Evolutionary conservation across 1,139 yeast genomes (phyloP).

Genomic region (Yamadazyma diospyri): DNA sequence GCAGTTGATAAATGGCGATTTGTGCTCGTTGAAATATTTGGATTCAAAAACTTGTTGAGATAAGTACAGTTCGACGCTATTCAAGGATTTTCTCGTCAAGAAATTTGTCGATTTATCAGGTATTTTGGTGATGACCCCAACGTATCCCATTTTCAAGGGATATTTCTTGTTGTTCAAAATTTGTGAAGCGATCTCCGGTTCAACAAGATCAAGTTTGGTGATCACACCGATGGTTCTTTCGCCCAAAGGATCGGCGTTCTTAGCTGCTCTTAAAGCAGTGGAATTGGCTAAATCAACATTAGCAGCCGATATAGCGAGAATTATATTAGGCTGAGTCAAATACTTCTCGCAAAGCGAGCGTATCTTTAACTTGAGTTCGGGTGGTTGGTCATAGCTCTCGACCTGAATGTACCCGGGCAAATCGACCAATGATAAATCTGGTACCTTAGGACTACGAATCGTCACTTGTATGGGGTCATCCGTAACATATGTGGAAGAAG

Average conservation of each 20-base stretch:
- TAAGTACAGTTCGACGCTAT: constrained; percentile 47
- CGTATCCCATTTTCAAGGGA: constrained; percentile 94
- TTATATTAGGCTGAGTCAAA: constrained; percentile 87
- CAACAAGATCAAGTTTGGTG: constrained; percentile 88
- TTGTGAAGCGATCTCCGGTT: constrained; percentile 65
- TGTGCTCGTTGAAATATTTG: constrained; percentile 56
- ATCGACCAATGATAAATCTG: constrained; percentile 91
- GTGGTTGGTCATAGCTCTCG: constrained; percentile 95
- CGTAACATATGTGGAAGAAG: constrained; percentile 78
- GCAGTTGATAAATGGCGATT: constrained; percentile 58
- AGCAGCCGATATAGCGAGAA: constrained; percentile 93
- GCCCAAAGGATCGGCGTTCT: constrained; percentile 88
- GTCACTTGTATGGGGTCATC: constrained; percentile 90
- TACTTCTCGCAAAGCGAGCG: constrained; percentile 78
- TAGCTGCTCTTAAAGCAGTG: constrained; percentile 89
- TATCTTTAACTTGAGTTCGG: constrained; percentile 74
- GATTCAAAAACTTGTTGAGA: constrained; percentile 68
- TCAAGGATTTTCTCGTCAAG: constrained; percentile 32
- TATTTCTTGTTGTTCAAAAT: constrained; percentile 75
- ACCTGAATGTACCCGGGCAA: constrained; percentile 97
- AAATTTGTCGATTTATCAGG: constrained; percentile 40
- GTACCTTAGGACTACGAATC: constrained; percentile 86
- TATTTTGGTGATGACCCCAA: constrained; percentile 88
- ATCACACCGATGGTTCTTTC: constrained; percentile 95
- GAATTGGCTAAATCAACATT: constrained; percentile 98